phyloP scores from a whole-genome alignment of 1,284 basidiomycete genomes.

The Puccinia triticina region DNA sequence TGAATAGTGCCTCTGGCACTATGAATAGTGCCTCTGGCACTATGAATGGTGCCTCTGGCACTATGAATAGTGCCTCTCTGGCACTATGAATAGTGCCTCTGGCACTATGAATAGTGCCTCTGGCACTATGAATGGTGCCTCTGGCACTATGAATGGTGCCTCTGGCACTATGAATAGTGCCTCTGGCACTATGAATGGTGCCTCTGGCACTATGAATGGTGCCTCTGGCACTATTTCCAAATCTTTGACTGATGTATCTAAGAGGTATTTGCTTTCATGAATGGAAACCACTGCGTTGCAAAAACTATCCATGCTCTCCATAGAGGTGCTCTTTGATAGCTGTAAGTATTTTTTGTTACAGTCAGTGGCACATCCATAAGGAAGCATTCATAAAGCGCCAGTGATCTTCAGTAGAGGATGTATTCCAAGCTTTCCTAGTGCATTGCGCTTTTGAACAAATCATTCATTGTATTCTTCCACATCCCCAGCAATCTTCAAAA shows the following conservation, averaged over 20 bases:
- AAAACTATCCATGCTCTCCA: constrained; percentile 12
- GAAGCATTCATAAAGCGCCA: neutral
- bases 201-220: no score
- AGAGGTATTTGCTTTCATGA: constrained; percentile 7
- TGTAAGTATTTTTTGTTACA: constrained; percentile 19
- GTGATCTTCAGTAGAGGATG: constrained; percentile 10
- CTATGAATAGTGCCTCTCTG: no score
- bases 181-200: no score
- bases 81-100: no score
- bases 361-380: neutral
- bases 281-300: neutral
- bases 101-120: no score
- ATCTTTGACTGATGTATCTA: neutral
- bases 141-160: no score
- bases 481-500: constrained; percentile 9
- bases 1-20: no score
- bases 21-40: no score
- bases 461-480: constrained; percentile 44
- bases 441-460: constrained; percentile 1
- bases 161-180: no score
- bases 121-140: no score
- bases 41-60: no score
- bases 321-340: neutral
- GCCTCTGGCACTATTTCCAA: no score
- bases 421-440: neutral